A percentile compares a stretch with the other conserved stretches of the same genome.
Evolutionary conservation across 2,329 filamentous ascomycete genomes (phyloP).

Genomic region (Dactylonectria estremocensis): DNA sequence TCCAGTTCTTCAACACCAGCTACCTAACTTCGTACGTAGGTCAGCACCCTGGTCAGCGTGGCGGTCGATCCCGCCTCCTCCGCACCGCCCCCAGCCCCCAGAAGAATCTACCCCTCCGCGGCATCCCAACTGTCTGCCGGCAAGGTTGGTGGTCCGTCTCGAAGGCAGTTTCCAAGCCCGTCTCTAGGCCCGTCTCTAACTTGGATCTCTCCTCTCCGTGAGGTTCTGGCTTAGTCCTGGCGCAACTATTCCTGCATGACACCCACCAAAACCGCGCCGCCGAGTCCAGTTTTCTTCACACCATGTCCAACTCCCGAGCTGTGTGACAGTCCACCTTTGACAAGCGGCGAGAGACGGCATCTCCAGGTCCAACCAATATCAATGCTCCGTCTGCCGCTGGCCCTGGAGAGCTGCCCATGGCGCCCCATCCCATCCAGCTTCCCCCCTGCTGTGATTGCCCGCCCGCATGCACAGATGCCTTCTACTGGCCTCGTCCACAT

Average conservation of each 20-base stretch:
- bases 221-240: slow-evolving; percentile 29
- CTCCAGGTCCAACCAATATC: slow-evolving; percentile 66
- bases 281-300: slow-evolving; percentile 38
- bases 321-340: slow-evolving; percentile 48
- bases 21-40: not conserved
- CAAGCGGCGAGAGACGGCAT: slow-evolving; percentile 44
- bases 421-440: slow-evolving; percentile 34
- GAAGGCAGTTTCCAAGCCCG: not conserved
- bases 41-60: slow-evolving; percentile 1
- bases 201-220: slow-evolving; percentile 7
- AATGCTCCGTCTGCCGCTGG: slow-evolving; percentile 64
- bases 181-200: not conserved
- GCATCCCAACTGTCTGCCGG: slow-evolving; percentile 15
- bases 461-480: slow-evolving; percentile 25
- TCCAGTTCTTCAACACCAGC: not conserved
- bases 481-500: slow-evolving; percentile 46
- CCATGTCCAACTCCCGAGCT: slow-evolving; percentile 40
- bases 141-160: not conserved
- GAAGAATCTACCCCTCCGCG: slow-evolving; percentile 10
- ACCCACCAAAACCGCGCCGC: slow-evolving; percentile 44
- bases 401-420: slow-evolving; percentile 42
- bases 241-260: slow-evolving; percentile 44
- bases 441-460: slow-evolving; percentile 45
- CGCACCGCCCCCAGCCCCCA: slow-evolving; percentile 5
- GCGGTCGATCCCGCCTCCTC: slow-evolving; percentile 29